Conservation (phyloP, 257 asterid genomes). For the Dorcoceras hygrometricum region DNA sequence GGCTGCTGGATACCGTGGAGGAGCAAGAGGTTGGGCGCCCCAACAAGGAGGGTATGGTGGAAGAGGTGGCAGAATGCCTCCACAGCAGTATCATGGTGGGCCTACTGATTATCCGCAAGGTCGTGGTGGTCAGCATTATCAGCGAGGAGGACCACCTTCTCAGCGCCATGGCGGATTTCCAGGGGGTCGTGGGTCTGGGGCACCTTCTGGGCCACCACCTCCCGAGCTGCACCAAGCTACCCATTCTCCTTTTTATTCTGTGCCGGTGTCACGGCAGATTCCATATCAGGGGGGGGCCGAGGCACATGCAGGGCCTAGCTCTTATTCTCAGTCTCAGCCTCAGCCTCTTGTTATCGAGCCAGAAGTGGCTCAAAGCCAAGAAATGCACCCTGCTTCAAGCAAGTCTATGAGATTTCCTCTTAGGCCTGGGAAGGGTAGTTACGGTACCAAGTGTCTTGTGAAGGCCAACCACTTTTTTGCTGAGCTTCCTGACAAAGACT, state of each 20-base stretch:
- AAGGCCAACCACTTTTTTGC: conserved; percentile 95
- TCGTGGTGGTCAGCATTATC: conserved; percentile 49
- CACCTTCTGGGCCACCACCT: conserved; percentile 64
- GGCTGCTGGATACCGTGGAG: conserved; percentile 48
- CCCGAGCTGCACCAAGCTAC: conserved; percentile 99
- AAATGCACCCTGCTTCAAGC: conserved; percentile 73
- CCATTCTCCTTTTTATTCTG: conserved; percentile 53
- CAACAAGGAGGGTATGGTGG: conserved; percentile 54
- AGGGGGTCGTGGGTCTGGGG: conserved; percentile 72
- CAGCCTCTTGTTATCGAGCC: conserved; percentile 48
- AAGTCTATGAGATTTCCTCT: conserved; percentile 76
- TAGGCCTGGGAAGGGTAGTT: conserved; percentile 85
- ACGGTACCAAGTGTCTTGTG: conserved; percentile 67
- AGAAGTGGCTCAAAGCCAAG: conserved; percentile 45
- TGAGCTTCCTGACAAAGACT: conserved; percentile 85
- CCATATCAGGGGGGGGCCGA: conserved; percentile 40
- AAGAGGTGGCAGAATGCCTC: conserved; percentile 36
- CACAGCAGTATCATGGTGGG: conserved; percentile 37
- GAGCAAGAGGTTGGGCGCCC: conserved; percentile 48
- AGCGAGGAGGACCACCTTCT: conserved; percentile 51
- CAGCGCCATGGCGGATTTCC: conserved; percentile 51
- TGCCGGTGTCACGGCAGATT: conserved; percentile 35
- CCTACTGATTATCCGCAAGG: conserved; percentile 42
- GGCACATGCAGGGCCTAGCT: conserved; percentile 46
- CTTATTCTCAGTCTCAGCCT: conserved; percentile 46